A percentile compares a stretch with the other conserved stretches of the same genome.
These are phyloP conservation scores for Fusarium nanum DNA, from an alignment of 2,329 filamentous ascomycete species.

Conservation along the genomic window DNA sequence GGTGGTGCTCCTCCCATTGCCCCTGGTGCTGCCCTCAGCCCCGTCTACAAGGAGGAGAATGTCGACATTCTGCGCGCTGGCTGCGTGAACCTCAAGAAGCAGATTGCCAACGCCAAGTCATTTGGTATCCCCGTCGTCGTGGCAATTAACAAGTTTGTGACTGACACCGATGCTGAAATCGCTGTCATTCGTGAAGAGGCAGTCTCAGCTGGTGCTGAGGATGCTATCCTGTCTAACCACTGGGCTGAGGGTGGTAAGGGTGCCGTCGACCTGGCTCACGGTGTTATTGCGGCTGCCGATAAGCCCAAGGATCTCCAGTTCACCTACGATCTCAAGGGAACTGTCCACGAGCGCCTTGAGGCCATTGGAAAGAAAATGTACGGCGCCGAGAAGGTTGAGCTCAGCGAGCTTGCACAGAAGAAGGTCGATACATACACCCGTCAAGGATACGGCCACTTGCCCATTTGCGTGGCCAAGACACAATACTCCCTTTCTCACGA, in stretches of 20 bases:
- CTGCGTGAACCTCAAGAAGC: conserved; percentile 94
- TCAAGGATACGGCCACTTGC: conserved; percentile 91
- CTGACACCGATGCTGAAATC: conserved; percentile 93
- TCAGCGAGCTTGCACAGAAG: conserved; percentile 92
- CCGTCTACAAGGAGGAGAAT: conserved; percentile 94
- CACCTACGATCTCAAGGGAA: conserved; percentile 82
- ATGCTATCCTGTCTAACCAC: conserved; percentile 94
- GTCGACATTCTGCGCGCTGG: conserved; percentile 89
- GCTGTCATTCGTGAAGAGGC: conserved; percentile 90
- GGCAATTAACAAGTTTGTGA: conserved; percentile 96
- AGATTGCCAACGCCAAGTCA: conserved; percentile 87
- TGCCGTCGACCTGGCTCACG: conserved; percentile 87
- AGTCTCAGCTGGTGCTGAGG: conserved; percentile 89
- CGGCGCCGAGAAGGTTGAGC: conserved; percentile 87
- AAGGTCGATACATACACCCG: conserved; percentile 95
- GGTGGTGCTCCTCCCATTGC: conserved; percentile 95
- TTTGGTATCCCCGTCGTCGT: conserved; percentile 96
- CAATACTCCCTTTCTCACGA: conserved; percentile 97
- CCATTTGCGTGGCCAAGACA: conserved; percentile 97
- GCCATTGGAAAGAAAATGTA: conserved; percentile 94
- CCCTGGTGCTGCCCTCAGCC: conserved; percentile 84
- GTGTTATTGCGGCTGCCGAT: conserved; percentile 83
- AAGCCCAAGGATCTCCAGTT: conserved; percentile 90
- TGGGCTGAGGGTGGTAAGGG: conserved; percentile 96
- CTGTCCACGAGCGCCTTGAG: conserved; percentile 90